Base-by-base conservation (phyloP, 805 yeast species). In the Schizosaccharomyces osmophilus region DNA sequence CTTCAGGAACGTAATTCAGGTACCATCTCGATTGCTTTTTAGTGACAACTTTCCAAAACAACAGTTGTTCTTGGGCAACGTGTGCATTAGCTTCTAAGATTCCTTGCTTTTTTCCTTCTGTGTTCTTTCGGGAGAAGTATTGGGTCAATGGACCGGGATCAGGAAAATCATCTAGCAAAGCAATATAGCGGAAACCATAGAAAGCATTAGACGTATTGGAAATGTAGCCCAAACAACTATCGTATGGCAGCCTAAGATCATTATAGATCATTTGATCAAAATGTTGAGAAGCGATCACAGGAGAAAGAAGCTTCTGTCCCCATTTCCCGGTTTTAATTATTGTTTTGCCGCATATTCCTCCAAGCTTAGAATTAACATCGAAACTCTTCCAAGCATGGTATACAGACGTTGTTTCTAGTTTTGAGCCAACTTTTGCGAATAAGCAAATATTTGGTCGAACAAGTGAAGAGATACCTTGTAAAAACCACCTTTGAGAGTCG, bases 301-400 rank as follows among this genome's bases (percentile, higher is more conserved):
- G 97, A 69, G 90, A 90, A 17, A 82, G 65, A 55, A 90, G 73
- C 58, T 77, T 75, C 59, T 68, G 71, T 63, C 76, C 78, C 13
- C 74, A 77, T 26, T 74, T 75, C 2, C 97, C 97, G 61, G 89
- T 73, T 71, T 84, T 82, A 0, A 93, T 94, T 65, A 82, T 83
- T 72, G 93, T 90, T 70, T 93, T 97, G 62, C 98, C 98, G 79
- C 98, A 90, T 1, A 97, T 95, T 48, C 98, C 98, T 2, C 95
- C 98, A 24, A 90, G 94, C 61, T 81, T 79, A 1, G 87, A 84
- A 66, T 82, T 78, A 63, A 76, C 76, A 64, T 80, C 81, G 69
- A 90, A 93, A 51, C 89, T 80, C 70, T 82, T 82, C 98, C 98
- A 90, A 62, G 93, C 73, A 66, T 86, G 85, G 70, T 86, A 89